phyloP scores from a whole-genome alignment of 2,329 filamentous ascomycete species.

The Cladosporium oxysporum region DNA sequence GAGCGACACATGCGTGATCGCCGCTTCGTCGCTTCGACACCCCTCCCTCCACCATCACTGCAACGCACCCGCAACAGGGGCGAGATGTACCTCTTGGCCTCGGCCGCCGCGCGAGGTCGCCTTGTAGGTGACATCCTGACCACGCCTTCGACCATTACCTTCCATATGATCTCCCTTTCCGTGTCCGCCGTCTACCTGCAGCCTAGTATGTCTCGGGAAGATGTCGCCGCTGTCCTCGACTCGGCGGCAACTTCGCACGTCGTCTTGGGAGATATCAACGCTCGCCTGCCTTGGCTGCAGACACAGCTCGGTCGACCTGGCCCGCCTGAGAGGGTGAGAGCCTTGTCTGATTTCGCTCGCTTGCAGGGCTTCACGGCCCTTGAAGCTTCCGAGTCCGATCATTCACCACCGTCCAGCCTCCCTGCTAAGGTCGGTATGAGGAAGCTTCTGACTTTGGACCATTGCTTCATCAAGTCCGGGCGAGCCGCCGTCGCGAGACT shows the following conservation, averaged over 20 bases:
- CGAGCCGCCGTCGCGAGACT: background rate
- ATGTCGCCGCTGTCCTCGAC: background rate
- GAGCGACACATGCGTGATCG: background rate
- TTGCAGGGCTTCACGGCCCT: background rate
- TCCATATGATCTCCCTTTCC: background rate
- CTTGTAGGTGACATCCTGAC: background rate
- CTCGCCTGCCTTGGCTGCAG: background rate
- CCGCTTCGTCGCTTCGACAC: background rate
- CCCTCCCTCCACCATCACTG: background rate
- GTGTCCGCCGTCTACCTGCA: background rate
- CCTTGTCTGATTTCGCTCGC: background rate
- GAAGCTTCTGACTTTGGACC: background rate
- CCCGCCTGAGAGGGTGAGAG: constrained; percentile 1
- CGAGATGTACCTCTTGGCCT: too few species aligned
- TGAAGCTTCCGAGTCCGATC: too few species aligned
- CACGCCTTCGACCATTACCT: constrained; percentile 1
- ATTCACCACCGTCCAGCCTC: background rate
- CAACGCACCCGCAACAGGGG: background rate
- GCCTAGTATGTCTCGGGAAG: constrained; percentile 3
- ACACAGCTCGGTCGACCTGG: constrained; percentile 2
- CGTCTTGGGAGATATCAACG: background rate
- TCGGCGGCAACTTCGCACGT: background rate
- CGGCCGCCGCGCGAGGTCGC: too few species aligned
- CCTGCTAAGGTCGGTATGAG: background rate
- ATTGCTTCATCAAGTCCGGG: too few species aligned